Evolutionary conservation across 2,329 filamentous ascomycete species (phyloP), one percentile per base, ranked within the genome.

Genomic region (Neofusicoccum laricinum): DNA sequence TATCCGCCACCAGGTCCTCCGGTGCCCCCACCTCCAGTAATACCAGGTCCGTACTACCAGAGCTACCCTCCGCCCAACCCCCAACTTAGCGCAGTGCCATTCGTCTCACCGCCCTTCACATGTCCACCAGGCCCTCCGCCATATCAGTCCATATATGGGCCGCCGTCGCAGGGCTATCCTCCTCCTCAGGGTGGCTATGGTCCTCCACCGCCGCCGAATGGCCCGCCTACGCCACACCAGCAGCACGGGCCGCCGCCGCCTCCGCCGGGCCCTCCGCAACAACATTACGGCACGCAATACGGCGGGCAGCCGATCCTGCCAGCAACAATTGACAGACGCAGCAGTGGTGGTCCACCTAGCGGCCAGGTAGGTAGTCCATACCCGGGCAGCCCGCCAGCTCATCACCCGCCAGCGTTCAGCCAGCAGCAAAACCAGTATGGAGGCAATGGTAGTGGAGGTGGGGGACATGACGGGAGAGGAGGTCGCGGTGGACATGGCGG

Each of bases 261-360:
- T 19, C 55, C 55, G 8, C 49, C 32, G 11, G 62, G 62, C 3
- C 50, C 51, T 32, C 61, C 61, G 1, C 61, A 38, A 19, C 48
- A 43, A 32, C 61, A 55, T 21, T 64, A 61, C 25, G 53, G 53
- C 21, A 40, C 57, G 38, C 76, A 78, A 63, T 78, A 77, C 58
- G 76, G 76, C 1, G 76, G 76, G 14, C 75, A 76, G 57, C 76
- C 75, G 4, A 78, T 78, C 51, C 70, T 78, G 3, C 76, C 76
- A 2, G 76, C 76, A 1, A 76, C 69, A 53, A 73, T 75, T 68
- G 74, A 72, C 7, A 74, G 45, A 19, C 63, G 63, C 46, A 38
- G 41, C 49, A 63, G 61, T 40, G 61, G 38, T 4, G 49, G 48
- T 19, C 40, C 49, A 7, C 38, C 61, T 6, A 40, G 49, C 8